Evolutionary conservation across 1,284 basidiomycete species (phyloP).

Genomic region (Naganishia sp.): DNA sequence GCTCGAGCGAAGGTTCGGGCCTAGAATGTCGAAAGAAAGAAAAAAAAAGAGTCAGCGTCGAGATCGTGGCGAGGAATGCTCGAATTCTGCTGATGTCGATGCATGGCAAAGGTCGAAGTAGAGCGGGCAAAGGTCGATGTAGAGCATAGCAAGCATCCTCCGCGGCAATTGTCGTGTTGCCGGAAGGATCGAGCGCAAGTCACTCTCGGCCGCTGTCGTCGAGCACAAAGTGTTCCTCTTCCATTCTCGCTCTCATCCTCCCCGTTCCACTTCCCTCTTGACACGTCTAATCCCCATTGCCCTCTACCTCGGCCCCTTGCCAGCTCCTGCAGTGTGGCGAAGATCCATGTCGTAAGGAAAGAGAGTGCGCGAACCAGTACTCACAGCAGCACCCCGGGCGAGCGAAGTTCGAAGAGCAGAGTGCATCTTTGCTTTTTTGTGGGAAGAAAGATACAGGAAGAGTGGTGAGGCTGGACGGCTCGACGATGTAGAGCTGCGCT

Average conservation of each 20-base stretch:
- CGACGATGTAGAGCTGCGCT: not conserved
- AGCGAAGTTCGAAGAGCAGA: slow-evolving; percentile 79
- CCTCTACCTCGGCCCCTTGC: slow-evolving; percentile 1
- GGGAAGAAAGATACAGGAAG: slow-evolving; percentile 40
- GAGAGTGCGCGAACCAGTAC: not conserved
- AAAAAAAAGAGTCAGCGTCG: slow-evolving; percentile 29
- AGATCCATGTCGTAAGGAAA: not conserved
- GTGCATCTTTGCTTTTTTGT: slow-evolving; percentile 64
- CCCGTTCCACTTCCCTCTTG: not conserved
- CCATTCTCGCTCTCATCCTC: not conserved
- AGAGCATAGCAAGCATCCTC: not conserved
- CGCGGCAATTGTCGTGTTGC: not conserved
- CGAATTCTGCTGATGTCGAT: not conserved
- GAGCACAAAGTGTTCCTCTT: not conserved
- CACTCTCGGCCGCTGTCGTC: not conserved
- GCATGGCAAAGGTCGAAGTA: too few species aligned
- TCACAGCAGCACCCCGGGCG: slow-evolving; percentile 43
- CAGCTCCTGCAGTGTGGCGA: slow-evolving; percentile 1
- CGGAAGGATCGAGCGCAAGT: not conserved
- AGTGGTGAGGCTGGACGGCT: slow-evolving; percentile 40
- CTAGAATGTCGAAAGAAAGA: slow-evolving; percentile 32
- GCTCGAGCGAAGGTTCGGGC: slow-evolving; percentile 57
- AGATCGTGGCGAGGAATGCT: not conserved
- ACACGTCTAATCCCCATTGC: not conserved
- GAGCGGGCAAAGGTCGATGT: too few species aligned